A percentile compares a stretch with the other conserved stretches of the same genome.
Evolutionary conservation across 2,329 filamentous ascomycete genomes (phyloP).

Genomic region (Fusarium heterosporum): DNA sequence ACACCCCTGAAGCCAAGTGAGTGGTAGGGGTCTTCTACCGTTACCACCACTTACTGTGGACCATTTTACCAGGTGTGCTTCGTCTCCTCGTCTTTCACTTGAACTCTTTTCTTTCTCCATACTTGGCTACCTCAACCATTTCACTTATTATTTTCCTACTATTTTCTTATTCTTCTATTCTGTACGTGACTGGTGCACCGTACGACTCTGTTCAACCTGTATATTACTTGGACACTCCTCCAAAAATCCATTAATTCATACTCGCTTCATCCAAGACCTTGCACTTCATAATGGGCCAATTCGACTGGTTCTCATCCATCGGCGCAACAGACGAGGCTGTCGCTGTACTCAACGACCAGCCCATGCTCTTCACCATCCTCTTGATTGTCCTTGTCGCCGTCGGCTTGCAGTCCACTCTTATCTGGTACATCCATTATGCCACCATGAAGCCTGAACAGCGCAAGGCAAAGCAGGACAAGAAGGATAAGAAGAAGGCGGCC

Average conservation of each 20-base stretch:
- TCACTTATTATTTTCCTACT: conserved; percentile 12
- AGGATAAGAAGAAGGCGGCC: conserved; percentile 57
- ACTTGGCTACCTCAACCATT: conserved; percentile 14
- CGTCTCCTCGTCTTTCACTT: conserved; percentile 28
- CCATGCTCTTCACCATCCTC: conserved; percentile 68
- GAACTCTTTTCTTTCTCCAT: conserved; percentile 29
- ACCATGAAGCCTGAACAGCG: conserved; percentile 71
- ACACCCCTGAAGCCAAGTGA: conserved; percentile 37
- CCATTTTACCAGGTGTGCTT: conserved; percentile 44
- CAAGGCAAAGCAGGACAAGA: conserved; percentile 62
- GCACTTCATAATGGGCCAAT: conserved; percentile 59
- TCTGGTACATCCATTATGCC: conserved; percentile 70
- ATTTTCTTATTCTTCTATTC: conserved; percentile 9
- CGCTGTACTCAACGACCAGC: conserved; percentile 71
- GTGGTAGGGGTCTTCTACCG: conserved; percentile 39
- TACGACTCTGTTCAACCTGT: conserved; percentile 19
- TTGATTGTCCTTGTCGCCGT: conserved; percentile 65
- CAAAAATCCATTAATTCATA: not conserved
- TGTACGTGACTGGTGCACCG: conserved; percentile 47
- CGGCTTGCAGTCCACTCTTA: conserved; percentile 58
- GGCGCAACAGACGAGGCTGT: conserved; percentile 70
- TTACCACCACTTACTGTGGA: conserved; percentile 38
- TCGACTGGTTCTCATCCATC: conserved; percentile 67
- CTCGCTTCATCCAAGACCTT: not conserved
- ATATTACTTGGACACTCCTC: conserved; percentile 13